Evolutionary conservation across 1,139 yeast genomes (phyloP).

Genomic region (Arxiozyma bovina): DNA sequence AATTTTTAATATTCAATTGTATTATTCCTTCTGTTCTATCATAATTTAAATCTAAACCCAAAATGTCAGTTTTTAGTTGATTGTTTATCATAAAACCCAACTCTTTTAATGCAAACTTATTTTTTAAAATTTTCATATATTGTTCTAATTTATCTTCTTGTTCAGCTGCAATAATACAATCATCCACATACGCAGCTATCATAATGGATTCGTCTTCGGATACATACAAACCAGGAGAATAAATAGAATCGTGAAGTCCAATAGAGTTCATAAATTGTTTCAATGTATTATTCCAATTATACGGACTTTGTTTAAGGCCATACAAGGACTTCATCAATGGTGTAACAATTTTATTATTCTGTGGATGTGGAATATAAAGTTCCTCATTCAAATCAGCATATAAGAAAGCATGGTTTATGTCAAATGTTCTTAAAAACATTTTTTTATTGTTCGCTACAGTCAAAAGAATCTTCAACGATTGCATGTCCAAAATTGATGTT

Average conservation of each 20-base stretch:
- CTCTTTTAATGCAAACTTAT: slow-evolving; percentile 3
- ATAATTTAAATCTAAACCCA: slow-evolving; percentile 6
- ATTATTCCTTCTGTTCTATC: background rate
- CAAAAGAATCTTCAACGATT: slow-evolving; percentile 5
- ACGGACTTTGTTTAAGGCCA: slow-evolving; percentile 6
- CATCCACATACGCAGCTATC: slow-evolving; percentile 6
- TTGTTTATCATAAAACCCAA: slow-evolving; percentile 3
- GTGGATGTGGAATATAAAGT: slow-evolving; percentile 3
- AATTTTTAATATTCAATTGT: background rate
- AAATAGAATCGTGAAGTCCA: slow-evolving; percentile 1
- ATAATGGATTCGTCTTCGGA: background rate
- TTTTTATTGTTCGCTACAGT: slow-evolving; percentile 6
- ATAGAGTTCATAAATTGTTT: slow-evolving; percentile 3
- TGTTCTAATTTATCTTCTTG: slow-evolving; percentile 1
- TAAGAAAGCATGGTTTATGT: slow-evolving; percentile 6
- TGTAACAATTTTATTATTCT: background rate
- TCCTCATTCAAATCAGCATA: slow-evolving; percentile 6
- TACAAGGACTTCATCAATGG: slow-evolving; percentile 5
- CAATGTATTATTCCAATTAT: slow-evolving; percentile 5
- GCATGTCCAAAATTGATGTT: background rate
- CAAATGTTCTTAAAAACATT: slow-evolving; percentile 1
- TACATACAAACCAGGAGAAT: slow-evolving; percentile 4
- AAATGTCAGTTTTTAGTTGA: slow-evolving; percentile 2
- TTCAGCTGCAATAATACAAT: slow-evolving; percentile 5
- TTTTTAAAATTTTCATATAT: background rate